phyloP scores from a whole-genome alignment of 768 basidiomycete genomes.

The Suillus cothurnatus region DNA sequence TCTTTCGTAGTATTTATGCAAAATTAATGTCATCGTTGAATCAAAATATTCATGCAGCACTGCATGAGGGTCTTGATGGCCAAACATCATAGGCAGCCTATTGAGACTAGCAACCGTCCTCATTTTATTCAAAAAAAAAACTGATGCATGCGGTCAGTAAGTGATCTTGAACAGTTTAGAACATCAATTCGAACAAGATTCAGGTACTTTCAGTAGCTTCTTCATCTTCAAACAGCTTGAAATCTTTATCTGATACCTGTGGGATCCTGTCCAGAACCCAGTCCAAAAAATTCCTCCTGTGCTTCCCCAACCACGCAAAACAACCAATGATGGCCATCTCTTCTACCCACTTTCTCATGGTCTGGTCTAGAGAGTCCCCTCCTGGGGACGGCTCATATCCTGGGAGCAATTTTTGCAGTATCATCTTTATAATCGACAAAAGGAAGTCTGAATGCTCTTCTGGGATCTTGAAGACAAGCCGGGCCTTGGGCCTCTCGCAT shows the following conservation, averaged over 20 bases:
- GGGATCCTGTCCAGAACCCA: background rate
- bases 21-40: too few relatives aligned
- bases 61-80: too few relatives aligned
- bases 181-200: background rate
- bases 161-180: background rate
- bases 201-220: background rate
- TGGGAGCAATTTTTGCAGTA: background rate
- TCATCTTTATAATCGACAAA: slow-evolving; percentile 5
- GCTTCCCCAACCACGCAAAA: slow-evolving; percentile 11
- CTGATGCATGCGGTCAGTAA: background rate
- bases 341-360: background rate
- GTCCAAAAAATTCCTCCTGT: slow-evolving; percentile 10
- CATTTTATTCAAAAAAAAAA: background rate
- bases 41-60: too few relatives aligned
- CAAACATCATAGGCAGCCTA: too few relatives aligned
- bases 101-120: too few relatives aligned
- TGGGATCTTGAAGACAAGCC: slow-evolving; percentile 6
- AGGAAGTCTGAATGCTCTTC: slow-evolving; percentile 8
- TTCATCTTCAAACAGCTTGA: slow-evolving; percentile 6
- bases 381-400: slow-evolving; percentile 5
- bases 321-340: slow-evolving; percentile 12
- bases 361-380: background rate
- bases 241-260: background rate
- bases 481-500: slow-evolving; percentile 7
- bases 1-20: too few relatives aligned